phyloP scores from a whole-genome alignment of 306 rosid genomes.

The Abrus pulchellus region DNA sequence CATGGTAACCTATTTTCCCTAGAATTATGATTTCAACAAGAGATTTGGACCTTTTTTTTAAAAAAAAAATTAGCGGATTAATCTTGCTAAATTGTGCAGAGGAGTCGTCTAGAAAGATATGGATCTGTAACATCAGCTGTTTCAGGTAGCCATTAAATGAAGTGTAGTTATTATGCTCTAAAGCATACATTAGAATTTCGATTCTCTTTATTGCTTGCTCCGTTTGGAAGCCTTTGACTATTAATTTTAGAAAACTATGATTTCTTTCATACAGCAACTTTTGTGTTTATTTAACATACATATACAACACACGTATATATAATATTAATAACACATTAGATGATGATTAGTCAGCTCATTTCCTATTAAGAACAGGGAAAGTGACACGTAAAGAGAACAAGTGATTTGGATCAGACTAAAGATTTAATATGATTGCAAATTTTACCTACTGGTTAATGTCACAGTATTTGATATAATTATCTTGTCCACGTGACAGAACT shows the following conservation, averaged over 20 bases:
- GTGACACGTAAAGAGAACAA: no score
- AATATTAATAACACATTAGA: not conserved
- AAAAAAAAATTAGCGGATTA: not conserved
- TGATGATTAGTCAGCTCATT: constrained; percentile 6
- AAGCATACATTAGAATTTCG: constrained; percentile 11
- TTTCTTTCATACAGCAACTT: constrained; percentile 10
- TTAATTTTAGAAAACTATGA: not conserved
- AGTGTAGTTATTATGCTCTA: not conserved
- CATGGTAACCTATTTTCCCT: constrained; percentile 3
- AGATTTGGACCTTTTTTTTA: constrained; percentile 23
- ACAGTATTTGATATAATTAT: constrained; percentile 3
- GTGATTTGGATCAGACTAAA: no score
- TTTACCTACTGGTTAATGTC: constrained; percentile 13
- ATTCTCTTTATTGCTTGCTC: constrained; percentile 31
- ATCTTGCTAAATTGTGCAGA: constrained; percentile 63
- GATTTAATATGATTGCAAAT: constrained; percentile 11
- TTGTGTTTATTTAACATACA: not conserved
- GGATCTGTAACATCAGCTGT: constrained; percentile 83
- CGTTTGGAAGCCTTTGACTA: constrained; percentile 8
- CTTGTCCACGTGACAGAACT: not conserved
- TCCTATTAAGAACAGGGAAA: no score
- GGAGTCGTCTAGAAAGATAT: constrained; percentile 69
- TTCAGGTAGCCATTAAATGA: constrained; percentile 65
- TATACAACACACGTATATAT: no score
- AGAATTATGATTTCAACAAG: constrained; percentile 32